Evolutionary conservation across 2,329 filamentous ascomycete species (phyloP), one percentile per base, ranked within the genome.

Genomic region (Blastomyces emzantsi): DNA sequence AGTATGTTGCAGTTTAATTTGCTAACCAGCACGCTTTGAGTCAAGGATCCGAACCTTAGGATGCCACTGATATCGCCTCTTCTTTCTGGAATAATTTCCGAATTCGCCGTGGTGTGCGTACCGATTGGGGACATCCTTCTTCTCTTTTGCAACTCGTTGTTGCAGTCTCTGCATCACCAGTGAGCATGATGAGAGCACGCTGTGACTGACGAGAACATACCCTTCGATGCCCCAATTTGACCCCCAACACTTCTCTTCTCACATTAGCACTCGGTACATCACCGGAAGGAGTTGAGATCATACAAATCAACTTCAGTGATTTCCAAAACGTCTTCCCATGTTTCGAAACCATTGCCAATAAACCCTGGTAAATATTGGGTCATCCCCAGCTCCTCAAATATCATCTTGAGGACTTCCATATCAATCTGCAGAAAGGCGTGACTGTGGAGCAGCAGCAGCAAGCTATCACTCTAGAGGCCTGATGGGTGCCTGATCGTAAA

Each of bases 291-390:
- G 43, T 52, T 57, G 28, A 45, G 45, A 58, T 36, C 62, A 57
- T 64, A 64, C 63, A 64, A 45, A 45, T 64, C 63, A 41, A 49
- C 22, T 49, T 64, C 63, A 17, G 60, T 64, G 60, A 64, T 64
- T 36, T 64, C 63, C n/a, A 64, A 54, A n/a, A 64, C 63, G 57
- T 64, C 63, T 7, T 61, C 47, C 63, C 63, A 64, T 33, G 49
- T 64, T 39, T 64, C 63, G 39, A 64, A 64, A 17, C 63, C 63
- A 62, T 64, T 64, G 15, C 56, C 59, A 33, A 62, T 59, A 22
- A 64, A 64, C 25, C 60, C 61, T 39, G 60, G 43, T 33, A 64
- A 25, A 54, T 64, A 64, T 45, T 64, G 63, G 51, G 63, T 45
- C 60, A 64, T 64, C 28, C 55, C 63, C 51, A 64, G 54, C 51